A percentile compares a stretch with the other conserved stretches of the same genome.
Evolutionary conservation across 2,329 filamentous ascomycete species (phyloP).

Genomic region (Colletotrichum neosansevieriae): DNA sequence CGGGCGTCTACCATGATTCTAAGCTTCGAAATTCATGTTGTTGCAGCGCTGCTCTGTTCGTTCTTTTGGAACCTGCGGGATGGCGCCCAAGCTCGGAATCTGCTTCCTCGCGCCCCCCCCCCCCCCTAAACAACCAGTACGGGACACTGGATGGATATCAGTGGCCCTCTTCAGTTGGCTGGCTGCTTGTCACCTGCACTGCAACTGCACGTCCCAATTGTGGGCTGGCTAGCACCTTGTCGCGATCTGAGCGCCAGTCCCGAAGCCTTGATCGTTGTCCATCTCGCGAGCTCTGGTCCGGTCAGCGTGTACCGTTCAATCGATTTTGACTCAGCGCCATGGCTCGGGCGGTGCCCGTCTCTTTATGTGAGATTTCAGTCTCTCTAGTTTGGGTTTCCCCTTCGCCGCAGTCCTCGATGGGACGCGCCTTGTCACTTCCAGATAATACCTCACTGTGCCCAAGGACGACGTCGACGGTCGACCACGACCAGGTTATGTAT

Average conservation of each 20-base stretch:
- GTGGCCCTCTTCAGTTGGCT: too few species aligned
- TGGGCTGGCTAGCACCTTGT: background rate
- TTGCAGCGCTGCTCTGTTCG: too few species aligned
- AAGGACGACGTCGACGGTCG: too few species aligned
- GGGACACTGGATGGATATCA: background rate
- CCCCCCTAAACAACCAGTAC: background rate
- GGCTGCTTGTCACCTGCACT: background rate
- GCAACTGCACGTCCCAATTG: constrained; percentile 3
- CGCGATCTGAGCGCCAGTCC: constrained; percentile 29
- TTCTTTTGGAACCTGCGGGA: background rate
- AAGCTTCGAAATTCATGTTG: too few species aligned
- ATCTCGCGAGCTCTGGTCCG: background rate
- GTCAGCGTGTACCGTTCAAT: background rate
- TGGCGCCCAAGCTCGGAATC: background rate
- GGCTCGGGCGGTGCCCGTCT: constrained; percentile 20
- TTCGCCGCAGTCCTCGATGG: too few species aligned
- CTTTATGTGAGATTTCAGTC: background rate
- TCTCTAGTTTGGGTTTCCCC: too few species aligned
- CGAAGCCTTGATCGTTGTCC: constrained; percentile 35
- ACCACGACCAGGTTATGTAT: too few species aligned
- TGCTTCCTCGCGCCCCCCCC: too few species aligned
- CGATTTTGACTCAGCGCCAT: background rate
- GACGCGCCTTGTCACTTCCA: too few species aligned
- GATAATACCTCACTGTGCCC: too few species aligned
- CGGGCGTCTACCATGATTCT: too few species aligned